A percentile compares a stretch with the other conserved stretches of the same genome.
These are phyloP conservation scores for Punica granatum DNA, from an alignment of 345 rosid species.

Conservation along the genomic window DNA sequence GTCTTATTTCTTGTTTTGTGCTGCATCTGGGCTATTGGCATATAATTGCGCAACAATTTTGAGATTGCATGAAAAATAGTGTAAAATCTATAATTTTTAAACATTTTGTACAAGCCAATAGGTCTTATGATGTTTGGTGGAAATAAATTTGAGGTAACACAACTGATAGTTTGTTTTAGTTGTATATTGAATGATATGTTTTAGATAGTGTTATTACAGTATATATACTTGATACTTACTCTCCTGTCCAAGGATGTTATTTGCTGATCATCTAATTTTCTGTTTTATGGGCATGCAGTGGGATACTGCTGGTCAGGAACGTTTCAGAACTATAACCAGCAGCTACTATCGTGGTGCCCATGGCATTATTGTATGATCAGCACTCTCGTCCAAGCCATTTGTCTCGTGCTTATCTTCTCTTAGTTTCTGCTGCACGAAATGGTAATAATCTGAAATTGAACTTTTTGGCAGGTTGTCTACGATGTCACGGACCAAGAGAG, in stretches of 20 bases:
- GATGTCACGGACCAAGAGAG: slow-evolving; percentile 77
- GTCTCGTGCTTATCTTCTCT: neutral
- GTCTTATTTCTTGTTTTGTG: neutral
- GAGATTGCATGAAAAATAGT: neutral
- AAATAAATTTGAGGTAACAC: neutral
- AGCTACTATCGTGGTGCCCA: slow-evolving; percentile 98
- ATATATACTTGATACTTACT: neutral
- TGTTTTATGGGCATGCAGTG: slow-evolving; percentile 41
- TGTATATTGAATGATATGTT: neutral
- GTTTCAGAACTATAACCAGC: slow-evolving; percentile 92
- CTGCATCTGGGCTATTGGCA: neutral
- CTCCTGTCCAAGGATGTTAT: neutral
- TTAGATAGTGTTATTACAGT: neutral
- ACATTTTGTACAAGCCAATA: neutral
- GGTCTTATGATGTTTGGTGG: neutral
- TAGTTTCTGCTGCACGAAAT: neutral
- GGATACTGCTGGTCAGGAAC: slow-evolving; percentile 98
- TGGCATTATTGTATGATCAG: slow-evolving; percentile 66
- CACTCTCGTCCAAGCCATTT: neutral
- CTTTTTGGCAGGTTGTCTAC: slow-evolving; percentile 44
- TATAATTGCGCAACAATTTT: neutral
- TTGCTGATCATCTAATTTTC: slow-evolving; percentile 1
- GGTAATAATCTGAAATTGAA: neutral
- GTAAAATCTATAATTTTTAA: neutral
- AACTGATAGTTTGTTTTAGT: neutral